Evolutionary conservation across 306 rosid species (phyloP).

Genomic region (Canavalia ensiformis): DNA sequence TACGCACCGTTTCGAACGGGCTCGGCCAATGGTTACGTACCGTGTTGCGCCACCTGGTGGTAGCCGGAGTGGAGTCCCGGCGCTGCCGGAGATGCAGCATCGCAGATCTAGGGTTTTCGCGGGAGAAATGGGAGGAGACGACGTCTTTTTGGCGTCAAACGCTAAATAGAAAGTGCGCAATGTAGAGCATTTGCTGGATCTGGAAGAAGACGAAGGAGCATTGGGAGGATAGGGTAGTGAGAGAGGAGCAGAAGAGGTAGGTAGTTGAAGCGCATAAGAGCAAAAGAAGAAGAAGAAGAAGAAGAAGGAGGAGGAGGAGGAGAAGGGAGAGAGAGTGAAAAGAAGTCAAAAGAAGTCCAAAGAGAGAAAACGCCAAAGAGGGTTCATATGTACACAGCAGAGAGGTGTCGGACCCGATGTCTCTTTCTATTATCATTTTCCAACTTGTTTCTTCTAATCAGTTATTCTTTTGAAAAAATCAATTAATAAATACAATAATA

Average conservation of each 20-base stretch:
- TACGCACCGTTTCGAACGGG: neutral
- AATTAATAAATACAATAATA: too few relatives aligned
- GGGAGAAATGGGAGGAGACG: neutral
- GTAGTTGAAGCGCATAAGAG: neutral
- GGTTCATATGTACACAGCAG: constrained; percentile 38
- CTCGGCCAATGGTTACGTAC: constrained; percentile 31
- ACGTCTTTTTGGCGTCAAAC: constrained; percentile 26
- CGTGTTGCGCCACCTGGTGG: constrained; percentile 93
- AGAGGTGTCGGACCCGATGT: constrained; percentile 60
- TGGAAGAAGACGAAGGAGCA: constrained; percentile 52
- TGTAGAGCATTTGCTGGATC: constrained; percentile 77
- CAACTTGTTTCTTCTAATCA: neutral
- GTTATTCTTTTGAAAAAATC: neutral
- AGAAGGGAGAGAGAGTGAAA: constrained; percentile 28
- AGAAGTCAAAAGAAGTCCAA: constrained; percentile 76
- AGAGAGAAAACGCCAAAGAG: constrained; percentile 55
- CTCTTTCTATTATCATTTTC: constrained; percentile 44
- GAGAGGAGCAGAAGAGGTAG: constrained; percentile 21
- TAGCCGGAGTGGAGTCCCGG: constrained; percentile 87
- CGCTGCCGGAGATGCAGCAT: constrained; percentile 96
- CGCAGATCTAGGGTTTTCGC: constrained; percentile 87
- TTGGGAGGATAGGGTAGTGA: neutral
- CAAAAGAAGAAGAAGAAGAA: neutral
- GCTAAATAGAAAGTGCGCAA: constrained; percentile 25
- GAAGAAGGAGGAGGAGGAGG: neutral